These are phyloP conservation scores for Plasmopara halstedii DNA, from an alignment of 352 stramenopile species.

Conservation along the genomic window DNA sequence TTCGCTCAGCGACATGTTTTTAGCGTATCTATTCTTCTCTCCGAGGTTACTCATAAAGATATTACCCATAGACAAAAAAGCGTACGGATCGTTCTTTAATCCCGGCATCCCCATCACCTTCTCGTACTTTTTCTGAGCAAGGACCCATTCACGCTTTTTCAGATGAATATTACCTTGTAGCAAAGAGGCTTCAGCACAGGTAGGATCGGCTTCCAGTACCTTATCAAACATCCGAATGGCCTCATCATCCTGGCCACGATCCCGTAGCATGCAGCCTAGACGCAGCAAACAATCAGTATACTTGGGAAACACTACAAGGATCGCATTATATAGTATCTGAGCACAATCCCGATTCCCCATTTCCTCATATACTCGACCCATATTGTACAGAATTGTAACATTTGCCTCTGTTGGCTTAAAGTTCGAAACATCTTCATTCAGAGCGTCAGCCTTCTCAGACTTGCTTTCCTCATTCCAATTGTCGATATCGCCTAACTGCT, in stretches of 20 bases:
- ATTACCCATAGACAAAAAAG: constrained; percentile 95
- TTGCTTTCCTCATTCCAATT: constrained; percentile 31
- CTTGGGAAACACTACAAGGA: constrained; percentile 88
- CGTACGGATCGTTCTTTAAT: constrained; percentile 94
- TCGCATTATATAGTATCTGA: constrained; percentile 90
- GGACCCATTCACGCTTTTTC: constrained; percentile 91
- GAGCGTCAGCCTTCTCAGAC: constrained; percentile 28
- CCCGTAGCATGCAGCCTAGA: constrained; percentile 90
- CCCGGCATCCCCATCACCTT: constrained; percentile 93
- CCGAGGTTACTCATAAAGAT: constrained; percentile 98
- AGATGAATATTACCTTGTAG: constrained; percentile 96
- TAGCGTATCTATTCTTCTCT: constrained; percentile 92
- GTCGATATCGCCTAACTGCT: constrained; percentile 37
- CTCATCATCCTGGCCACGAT: constrained; percentile 88
- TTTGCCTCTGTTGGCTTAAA: constrained; percentile 68
- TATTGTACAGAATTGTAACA: constrained; percentile 94
- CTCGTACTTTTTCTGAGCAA: constrained; percentile 92
- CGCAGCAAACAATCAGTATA: constrained; percentile 94
- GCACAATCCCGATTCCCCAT: constrained; percentile 86
- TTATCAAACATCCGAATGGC: constrained; percentile 90
- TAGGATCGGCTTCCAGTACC: constrained; percentile 86
- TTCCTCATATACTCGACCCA: constrained; percentile 92
- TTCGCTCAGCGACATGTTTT: constrained; percentile 92
- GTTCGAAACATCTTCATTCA: constrained; percentile 24
- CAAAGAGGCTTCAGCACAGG: constrained; percentile 89